A percentile compares a stretch with the other conserved stretches of the same genome.
phyloP scores from a whole-genome alignment of 352 stramenopile genomes.

The Globisporangium perplexum region DNA sequence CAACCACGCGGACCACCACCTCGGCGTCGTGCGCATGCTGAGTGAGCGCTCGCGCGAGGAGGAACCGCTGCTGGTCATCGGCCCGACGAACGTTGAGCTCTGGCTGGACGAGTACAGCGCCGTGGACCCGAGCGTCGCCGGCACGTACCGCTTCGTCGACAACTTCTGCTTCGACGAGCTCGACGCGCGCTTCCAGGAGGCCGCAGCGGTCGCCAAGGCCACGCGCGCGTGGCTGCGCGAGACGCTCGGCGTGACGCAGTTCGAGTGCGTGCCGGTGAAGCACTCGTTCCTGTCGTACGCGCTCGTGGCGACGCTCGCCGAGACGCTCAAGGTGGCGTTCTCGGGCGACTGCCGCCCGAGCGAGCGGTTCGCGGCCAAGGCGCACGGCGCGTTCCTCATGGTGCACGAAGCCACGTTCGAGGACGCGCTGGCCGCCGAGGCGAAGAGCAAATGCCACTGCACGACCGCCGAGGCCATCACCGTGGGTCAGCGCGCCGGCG shows the following conservation, averaged over 20 bases:
- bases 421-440: conserved; percentile 90
- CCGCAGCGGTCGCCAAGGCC: conserved; percentile 23
- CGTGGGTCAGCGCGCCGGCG: conserved; percentile 70
- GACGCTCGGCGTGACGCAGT: conserved; percentile 32
- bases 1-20: conserved; percentile 97
- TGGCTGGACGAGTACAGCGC: conserved; percentile 92
- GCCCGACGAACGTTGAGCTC: conserved; percentile 75
- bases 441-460: conserved; percentile 92
- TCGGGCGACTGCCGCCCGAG: conserved; percentile 94
- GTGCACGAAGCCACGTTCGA: conserved; percentile 99
- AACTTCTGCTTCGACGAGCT: conserved; percentile 82
- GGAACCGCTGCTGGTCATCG: conserved; percentile 89
- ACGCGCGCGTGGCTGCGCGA: conserved; percentile 33
- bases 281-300: conserved; percentile 91
- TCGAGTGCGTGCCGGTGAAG: conserved; percentile 76
- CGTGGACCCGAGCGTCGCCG: conserved; percentile 68
- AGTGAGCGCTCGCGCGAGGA: conserved; percentile 48
- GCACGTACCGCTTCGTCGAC: conserved; percentile 87
- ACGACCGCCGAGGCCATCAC: conserved; percentile 91
- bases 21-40: conserved; percentile 91
- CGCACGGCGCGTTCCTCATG: conserved; percentile 77
- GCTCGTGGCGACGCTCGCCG: conserved; percentile 68
- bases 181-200: conserved; percentile 29
- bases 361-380: conserved; percentile 43
- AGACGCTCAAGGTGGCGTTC: conserved; percentile 87